Percentiles rank a stretch among this genome's conserved stretches.
Evolutionary conservation across 192 early-diverging fungal genomes (phyloP).

Genomic region (Gamsiella multidivaricata): DNA sequence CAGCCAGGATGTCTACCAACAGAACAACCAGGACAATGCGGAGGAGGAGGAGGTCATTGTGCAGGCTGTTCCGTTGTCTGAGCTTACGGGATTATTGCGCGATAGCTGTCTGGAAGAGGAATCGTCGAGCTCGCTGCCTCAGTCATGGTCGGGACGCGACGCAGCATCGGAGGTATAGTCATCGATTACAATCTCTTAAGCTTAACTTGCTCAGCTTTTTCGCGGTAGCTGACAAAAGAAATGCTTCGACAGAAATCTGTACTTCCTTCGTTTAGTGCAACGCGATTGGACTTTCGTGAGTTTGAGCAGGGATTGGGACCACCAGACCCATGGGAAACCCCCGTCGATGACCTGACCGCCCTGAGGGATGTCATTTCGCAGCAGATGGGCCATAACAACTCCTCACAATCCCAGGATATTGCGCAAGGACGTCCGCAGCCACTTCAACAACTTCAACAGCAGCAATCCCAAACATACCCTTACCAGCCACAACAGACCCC

Average conservation of each 20-base stretch:
- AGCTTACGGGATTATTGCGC: constrained; percentile 39
- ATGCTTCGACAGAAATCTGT: constrained; percentile 27
- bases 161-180: constrained; percentile 27
- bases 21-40: neutral
- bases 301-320: constrained; percentile 75
- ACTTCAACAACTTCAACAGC: constrained; percentile 19
- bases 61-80: constrained; percentile 45
- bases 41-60: constrained; percentile 45
- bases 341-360: constrained; percentile 66
- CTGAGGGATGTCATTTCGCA: constrained; percentile 63
- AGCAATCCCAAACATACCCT: constrained; percentile 7
- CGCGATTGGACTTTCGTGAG: constrained; percentile 64
- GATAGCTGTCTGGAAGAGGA: constrained; percentile 48
- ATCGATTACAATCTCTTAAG: neutral
- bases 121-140: constrained; percentile 15
- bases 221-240: too few relatives aligned
- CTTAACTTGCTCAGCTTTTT: too few relatives aligned
- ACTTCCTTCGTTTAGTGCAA: constrained; percentile 30
- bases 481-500: neutral
- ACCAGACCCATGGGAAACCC: constrained; percentile 70
- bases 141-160: constrained; percentile 30
- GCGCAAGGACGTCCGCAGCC: constrained; percentile 2
- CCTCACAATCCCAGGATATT: neutral
- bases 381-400: constrained; percentile 45
- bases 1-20: neutral